A percentile compares a stretch with the other conserved stretches of the same genome.
These are phyloP conservation scores for Scheffersomyces quercinus DNA, from an alignment of 1,139 yeast species.

Conservation along the genomic window DNA sequence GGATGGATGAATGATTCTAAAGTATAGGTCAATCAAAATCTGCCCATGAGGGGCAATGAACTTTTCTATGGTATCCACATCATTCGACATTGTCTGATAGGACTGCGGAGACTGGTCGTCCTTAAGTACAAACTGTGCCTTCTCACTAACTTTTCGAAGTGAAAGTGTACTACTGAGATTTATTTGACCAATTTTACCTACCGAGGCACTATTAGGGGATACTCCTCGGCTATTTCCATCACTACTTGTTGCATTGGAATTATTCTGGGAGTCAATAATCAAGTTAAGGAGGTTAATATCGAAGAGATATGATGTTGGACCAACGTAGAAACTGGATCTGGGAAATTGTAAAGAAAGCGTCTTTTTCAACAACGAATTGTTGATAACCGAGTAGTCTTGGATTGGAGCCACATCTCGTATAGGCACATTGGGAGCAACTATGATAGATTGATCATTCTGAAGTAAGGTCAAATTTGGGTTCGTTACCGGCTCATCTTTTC, in stretches of 20 bases:
- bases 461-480: constrained; percentile 8
- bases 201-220: neutral
- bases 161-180: constrained; percentile 59
- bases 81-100: constrained; percentile 62
- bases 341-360: constrained; percentile 64
- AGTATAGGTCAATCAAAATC: constrained; percentile 66
- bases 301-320: constrained; percentile 67
- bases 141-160: constrained; percentile 65
- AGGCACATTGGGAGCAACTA: constrained; percentile 52
- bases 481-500: constrained; percentile 1
- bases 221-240: neutral
- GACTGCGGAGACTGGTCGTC: constrained; percentile 72
- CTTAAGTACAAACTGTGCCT: constrained; percentile 63
- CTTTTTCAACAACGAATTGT: constrained; percentile 44
- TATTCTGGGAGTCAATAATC: constrained; percentile 47
- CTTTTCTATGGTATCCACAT: constrained; percentile 69
- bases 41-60: constrained; percentile 79
- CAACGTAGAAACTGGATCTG: constrained; percentile 72
- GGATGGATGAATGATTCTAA: constrained; percentile 74
- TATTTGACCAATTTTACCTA: constrained; percentile 58
- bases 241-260: constrained; percentile 4
- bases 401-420: constrained; percentile 56
- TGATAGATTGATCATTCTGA: constrained; percentile 11
- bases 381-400: constrained; percentile 55
- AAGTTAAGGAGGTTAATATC: constrained; percentile 59